A percentile compares a stretch with the other conserved stretches of the same genome.
Conservation (phyloP, 2,329 filamentous ascomycete species). For the Purpureocillium lavendulum region DNA sequence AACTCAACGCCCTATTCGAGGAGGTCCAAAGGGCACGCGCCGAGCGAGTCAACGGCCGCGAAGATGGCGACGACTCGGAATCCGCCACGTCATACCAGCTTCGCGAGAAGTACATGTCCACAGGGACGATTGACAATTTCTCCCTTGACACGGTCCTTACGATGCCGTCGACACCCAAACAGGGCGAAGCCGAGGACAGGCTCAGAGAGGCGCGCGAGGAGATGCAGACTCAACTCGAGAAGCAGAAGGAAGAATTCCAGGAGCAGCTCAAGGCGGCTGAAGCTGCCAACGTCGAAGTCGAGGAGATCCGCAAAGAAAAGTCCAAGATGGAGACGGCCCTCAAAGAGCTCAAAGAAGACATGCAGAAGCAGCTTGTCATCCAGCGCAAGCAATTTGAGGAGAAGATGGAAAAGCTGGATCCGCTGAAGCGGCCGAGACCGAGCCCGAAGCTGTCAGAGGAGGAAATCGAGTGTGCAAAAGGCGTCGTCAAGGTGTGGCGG, state of each 20-base stretch:
- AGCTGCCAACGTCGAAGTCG: conserved; percentile 67
- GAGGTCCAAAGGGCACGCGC: conserved; percentile 86
- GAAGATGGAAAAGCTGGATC: conserved; percentile 69
- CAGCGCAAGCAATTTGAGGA: conserved; percentile 81
- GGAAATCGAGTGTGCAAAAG: conserved; percentile 63
- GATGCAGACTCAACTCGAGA: conserved; percentile 75
- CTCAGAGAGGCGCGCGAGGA: conserved; percentile 70
- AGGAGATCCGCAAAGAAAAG: conserved; percentile 79
- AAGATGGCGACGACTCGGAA: conserved; percentile 83
- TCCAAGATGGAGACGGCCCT: conserved; percentile 76
- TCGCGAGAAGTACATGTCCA: conserved; percentile 92
- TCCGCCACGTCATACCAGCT: conserved; percentile 81
- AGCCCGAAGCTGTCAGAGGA: conserved; percentile 59
- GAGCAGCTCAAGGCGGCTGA: conserved; percentile 69
- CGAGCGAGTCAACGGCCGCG: conserved; percentile 60
- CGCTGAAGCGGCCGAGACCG: conserved; percentile 51
- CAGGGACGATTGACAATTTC: conserved; percentile 90
- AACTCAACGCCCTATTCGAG: conserved; percentile 87
- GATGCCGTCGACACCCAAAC: conserved; percentile 84
- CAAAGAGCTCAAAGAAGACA: conserved; percentile 71
- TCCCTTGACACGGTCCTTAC: conserved; percentile 91
- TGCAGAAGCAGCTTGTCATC: conserved; percentile 74
- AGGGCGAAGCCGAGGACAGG: conserved; percentile 66
- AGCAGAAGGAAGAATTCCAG: conserved; percentile 75
- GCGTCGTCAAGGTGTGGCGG: conserved; percentile 66